phyloP scores from a whole-genome alignment of 2,329 filamentous ascomycete species.

The Aspergillus melleus region DNA sequence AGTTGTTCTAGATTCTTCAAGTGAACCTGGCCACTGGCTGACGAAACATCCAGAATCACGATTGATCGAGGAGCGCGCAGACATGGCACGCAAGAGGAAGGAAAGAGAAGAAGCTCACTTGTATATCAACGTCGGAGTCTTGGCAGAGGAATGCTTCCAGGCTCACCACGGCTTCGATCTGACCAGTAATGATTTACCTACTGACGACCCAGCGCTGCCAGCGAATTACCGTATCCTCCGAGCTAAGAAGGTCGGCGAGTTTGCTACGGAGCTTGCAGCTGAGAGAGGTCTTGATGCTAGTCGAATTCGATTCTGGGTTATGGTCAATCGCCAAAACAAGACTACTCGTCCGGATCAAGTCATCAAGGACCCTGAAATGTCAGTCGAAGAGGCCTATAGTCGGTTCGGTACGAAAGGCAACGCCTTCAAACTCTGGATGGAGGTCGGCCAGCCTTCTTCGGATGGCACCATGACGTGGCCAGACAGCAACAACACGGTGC shows the following conservation, averaged over 20 bases:
- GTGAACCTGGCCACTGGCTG: background rate
- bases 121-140: slow-evolving; percentile 80
- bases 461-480: slow-evolving; percentile 73
- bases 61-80: slow-evolving; percentile 78
- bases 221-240: slow-evolving; percentile 71
- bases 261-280: slow-evolving; percentile 68
- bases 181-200: slow-evolving; percentile 63
- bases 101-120: slow-evolving; percentile 93
- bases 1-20: slow-evolving; percentile 24
- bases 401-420: slow-evolving; percentile 69
- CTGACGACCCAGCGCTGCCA: slow-evolving; percentile 68
- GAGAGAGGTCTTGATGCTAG: slow-evolving; percentile 69
- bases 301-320: slow-evolving; percentile 82
- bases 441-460: slow-evolving; percentile 68
- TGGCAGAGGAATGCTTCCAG: slow-evolving; percentile 79
- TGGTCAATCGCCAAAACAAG: slow-evolving; percentile 99
- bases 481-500: slow-evolving; percentile 59
- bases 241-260: slow-evolving; percentile 72
- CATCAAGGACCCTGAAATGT: slow-evolving; percentile 74
- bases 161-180: slow-evolving; percentile 83
- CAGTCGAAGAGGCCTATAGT: slow-evolving; percentile 70
- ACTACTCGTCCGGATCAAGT: slow-evolving; percentile 89
- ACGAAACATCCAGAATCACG: slow-evolving; percentile 56
- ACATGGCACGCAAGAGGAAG: slow-evolving; percentile 73
- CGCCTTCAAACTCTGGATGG: slow-evolving; percentile 80